Evolutionary conservation across 2,329 filamentous ascomycete species (phyloP), one percentile per base, ranked within the genome.

Genomic region (Teratosphaeria nubilosa): DNA sequence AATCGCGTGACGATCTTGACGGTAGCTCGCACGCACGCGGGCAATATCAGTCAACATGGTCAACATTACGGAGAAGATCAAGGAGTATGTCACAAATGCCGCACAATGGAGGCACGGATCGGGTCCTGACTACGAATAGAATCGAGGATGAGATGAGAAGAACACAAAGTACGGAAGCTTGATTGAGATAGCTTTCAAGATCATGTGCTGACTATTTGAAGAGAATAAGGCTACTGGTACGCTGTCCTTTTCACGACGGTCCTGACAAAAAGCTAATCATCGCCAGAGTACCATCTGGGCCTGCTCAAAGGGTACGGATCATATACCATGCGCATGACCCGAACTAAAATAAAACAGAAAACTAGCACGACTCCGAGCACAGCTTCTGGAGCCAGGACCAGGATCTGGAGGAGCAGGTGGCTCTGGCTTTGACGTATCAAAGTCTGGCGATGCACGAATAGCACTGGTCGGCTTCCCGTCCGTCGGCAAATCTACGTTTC

Each of bases 11-110:
- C n/a, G 5, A 20, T 48, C 20, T 16, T 48, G n/a, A 22, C 41
- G 41, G 53, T 6, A 25, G 54, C 54, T 50, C 22, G 54, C 54
- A 24, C 24, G 41, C 22, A 48, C 24, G 54, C 54, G 63, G 62
- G 64, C 56, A 51, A n/a, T 22, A 48, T 53, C 53, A 54, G 71
- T 56, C 68, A 77, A 71, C 70, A 99, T 99, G 94, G 94, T 97
- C 76, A 97, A 97, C 80, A 99, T 99, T 66, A 97, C 94, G 65
- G 95, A 99, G 58, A 97, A 96, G 83, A 99, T 99, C 80, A 99
- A 99, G 82, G 94, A 97, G 92, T 96, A 77, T 70, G 86, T 53
- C 24, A 73, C 22, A 20, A n/a, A 5, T 22, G 22, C 22, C 22
- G 16, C 22, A 55, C 14, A 34, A 27, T 7, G 7, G 31, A 34